Evolutionary conservation across 2,329 filamentous ascomycete species (phyloP), one percentile per base, ranked within the genome.

Genomic region (Fusarium sp.): DNA sequence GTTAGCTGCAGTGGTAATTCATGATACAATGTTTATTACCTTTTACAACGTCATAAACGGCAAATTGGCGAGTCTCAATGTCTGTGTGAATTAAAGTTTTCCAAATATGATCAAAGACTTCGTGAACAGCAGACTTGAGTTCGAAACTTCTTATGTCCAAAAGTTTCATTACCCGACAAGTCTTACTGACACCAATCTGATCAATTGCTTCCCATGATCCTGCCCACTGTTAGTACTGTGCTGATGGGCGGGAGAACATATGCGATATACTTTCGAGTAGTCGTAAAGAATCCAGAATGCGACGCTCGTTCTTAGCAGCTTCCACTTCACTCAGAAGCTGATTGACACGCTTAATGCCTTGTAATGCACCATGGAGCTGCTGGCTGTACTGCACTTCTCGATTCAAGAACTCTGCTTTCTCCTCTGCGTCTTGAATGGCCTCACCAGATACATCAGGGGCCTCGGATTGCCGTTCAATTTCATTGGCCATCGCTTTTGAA

Each of bases 401-500:
- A 26, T 80, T 79, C 3, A 91, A 77, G 63, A 90, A 89, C n/a
- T 81, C 79, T 11, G 83, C 82, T 69, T 83, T 86, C 21, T 83
- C 81, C 52, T 86, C 83, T 10, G 85, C 85, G 46, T 87, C 82
- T 28, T 83, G 75, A 36, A 86, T 82, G 3, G 82, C 77, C 67
- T 85, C 81, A 4, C 86, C 87, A 0, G 84, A 85, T 2, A 83
- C 78, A 48, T 82, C 82, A 2, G 85, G 85, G 3, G 83, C 87
- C 73, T 95, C 91, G 51, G 94, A 90, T 72, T 93, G 88, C 43
- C 89, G 86, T 7, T 95, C 86, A 59, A 98, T 96, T 58, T 94
- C 89, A 73, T 89, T 89, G 21, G 95, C 94, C 34, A 94, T 89
- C 17, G 87, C 85, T 73, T 93, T 90, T 23, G 93, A 95, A 45